Evolutionary conservation across 164 flowering plant species (phyloP).

Genomic region (Magnolia officinalis): DNA sequence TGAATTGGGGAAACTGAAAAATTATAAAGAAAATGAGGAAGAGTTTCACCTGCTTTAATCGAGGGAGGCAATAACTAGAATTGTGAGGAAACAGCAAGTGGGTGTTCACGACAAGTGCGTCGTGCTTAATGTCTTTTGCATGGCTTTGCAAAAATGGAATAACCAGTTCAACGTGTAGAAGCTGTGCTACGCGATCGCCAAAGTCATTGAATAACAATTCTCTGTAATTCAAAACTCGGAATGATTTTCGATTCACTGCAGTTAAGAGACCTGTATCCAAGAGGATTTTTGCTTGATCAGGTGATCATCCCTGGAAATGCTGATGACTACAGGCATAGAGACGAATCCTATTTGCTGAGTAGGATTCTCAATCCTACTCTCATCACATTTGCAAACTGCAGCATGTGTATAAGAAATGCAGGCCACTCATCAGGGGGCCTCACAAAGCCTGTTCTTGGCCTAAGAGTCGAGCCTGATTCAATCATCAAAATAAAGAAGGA

Average conservation of each 20-base stretch:
- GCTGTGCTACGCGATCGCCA: conserved; percentile 96
- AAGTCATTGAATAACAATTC: conserved; percentile 76
- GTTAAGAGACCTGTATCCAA: conserved; percentile 62
- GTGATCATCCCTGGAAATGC: too few species aligned
- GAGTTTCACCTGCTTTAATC: conserved; percentile 67
- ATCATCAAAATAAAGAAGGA: background rate
- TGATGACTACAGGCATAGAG: too few species aligned
- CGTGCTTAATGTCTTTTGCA: conserved; percentile 44
- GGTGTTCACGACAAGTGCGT: conserved; percentile 86
- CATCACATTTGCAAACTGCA: too few species aligned
- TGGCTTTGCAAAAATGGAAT: conserved; percentile 45
- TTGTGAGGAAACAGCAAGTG: conserved; percentile 93
- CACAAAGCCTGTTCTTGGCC: too few species aligned
- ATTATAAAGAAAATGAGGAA: background rate
- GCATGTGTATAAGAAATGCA: too few species aligned
- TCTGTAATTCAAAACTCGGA: conserved; percentile 57
- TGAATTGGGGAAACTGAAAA: too few species aligned
- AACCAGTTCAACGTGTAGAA: conserved; percentile 68
- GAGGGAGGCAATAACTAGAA: conserved; percentile 64
- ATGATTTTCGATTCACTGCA: conserved; percentile 78
- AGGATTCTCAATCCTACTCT: too few species aligned
- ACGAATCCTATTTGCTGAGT: too few species aligned
- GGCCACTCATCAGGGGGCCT: too few species aligned
- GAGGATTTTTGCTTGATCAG: too few species aligned
- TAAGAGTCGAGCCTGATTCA: background rate